A percentile compares a stretch with the other conserved stretches of the same genome.
Evolutionary conservation across 768 basidiomycete species (phyloP).

Genomic region (Rhodotorula kratochvilovae): DNA sequence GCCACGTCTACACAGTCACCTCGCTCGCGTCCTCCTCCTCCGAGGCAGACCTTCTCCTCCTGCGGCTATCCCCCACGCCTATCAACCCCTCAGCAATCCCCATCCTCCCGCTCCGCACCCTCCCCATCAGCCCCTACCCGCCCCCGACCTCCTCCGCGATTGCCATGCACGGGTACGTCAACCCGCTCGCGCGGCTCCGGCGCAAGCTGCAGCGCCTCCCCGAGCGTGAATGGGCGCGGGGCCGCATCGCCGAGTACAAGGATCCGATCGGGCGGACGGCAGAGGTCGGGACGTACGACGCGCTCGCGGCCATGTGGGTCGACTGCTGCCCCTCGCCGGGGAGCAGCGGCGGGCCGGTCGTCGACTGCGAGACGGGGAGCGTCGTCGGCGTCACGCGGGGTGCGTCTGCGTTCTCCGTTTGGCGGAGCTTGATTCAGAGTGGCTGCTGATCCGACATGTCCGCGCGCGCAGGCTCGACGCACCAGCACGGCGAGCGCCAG

Average conservation of each 20-base stretch:
- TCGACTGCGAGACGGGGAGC: constrained; percentile 60
- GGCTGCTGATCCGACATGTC: too few species aligned
- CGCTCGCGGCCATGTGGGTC: constrained; percentile 59
- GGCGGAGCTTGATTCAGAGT: too few species aligned
- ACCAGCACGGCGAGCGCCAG: constrained; percentile 22
- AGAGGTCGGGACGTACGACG: constrained; percentile 68
- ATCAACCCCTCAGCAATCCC: constrained; percentile 8
- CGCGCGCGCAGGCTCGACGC: constrained; percentile 14
- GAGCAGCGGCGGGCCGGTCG: constrained; percentile 66
- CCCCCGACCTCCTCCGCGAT: constrained; percentile 52
- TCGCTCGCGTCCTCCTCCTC: constrained; percentile 59
- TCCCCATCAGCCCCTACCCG: constrained; percentile 65
- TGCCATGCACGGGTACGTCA: constrained; percentile 56
- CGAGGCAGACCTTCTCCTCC: constrained; percentile 57
- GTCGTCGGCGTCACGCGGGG: constrained; percentile 65
- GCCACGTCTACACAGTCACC: constrained; percentile 50
- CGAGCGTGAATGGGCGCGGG: constrained; percentile 57
- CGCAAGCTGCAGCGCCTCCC: constrained; percentile 55
- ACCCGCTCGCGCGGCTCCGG: constrained; percentile 41
- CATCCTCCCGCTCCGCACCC: constrained; percentile 48
- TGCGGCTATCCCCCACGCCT: constrained; percentile 43
- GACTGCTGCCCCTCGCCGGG: constrained; percentile 59
- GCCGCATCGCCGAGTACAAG: constrained; percentile 58
- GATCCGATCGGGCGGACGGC: constrained; percentile 56
- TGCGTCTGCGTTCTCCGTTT: background rate